These are phyloP conservation scores for Wickerhamiella spandovensis DNA, from an alignment of 805 yeast genomes.

Conservation along the genomic window DNA sequence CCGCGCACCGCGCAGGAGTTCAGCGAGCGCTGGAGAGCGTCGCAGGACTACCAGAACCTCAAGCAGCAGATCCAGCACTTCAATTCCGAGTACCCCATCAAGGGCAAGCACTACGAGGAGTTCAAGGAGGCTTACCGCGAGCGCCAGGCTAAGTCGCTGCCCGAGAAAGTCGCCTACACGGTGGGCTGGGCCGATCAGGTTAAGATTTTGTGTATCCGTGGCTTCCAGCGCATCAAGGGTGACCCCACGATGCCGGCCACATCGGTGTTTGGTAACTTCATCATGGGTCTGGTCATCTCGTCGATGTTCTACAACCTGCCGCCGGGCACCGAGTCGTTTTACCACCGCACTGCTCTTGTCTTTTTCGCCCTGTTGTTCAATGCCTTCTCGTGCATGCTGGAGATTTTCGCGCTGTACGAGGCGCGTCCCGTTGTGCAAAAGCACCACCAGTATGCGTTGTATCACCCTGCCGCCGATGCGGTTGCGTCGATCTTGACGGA, in stretches of 20 bases:
- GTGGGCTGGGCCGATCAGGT: slow-evolving; percentile 38
- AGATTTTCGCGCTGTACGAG: slow-evolving; percentile 35
- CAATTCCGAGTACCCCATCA: slow-evolving; percentile 18
- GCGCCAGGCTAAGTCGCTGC: slow-evolving; percentile 29
- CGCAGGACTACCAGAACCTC: slow-evolving; percentile 33
- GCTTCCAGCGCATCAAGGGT: slow-evolving; percentile 43
- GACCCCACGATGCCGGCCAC: slow-evolving; percentile 40
- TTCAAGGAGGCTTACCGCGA: slow-evolving; percentile 28
- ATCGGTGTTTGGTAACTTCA: slow-evolving; percentile 33
- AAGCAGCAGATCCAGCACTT: slow-evolving; percentile 34
- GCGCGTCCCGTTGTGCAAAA: slow-evolving; percentile 51
- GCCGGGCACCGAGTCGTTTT: slow-evolving; percentile 40
- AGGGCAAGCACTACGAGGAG: slow-evolving; percentile 25
- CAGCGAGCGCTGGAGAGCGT: slow-evolving; percentile 41
- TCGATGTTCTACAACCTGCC: slow-evolving; percentile 47
- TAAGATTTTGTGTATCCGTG: slow-evolving; percentile 35
- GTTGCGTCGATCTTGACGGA: slow-evolving; percentile 47
- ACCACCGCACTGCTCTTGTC: slow-evolving; percentile 49
- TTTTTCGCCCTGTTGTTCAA: slow-evolving; percentile 50
- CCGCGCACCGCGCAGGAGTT: slow-evolving; percentile 55
- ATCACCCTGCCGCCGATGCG: slow-evolving; percentile 64
- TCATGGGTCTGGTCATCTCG: slow-evolving; percentile 49
- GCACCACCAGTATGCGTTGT: slow-evolving; percentile 59
- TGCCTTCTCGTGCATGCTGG: slow-evolving; percentile 48
- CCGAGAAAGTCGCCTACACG: slow-evolving; percentile 31